Percentiles rank a stretch among this genome's conserved stretches.
These are phyloP conservation scores for Hypoxylon perforatum DNA, from an alignment of 495 filamentous ascomycete genomes.

Conservation along the genomic window DNA sequence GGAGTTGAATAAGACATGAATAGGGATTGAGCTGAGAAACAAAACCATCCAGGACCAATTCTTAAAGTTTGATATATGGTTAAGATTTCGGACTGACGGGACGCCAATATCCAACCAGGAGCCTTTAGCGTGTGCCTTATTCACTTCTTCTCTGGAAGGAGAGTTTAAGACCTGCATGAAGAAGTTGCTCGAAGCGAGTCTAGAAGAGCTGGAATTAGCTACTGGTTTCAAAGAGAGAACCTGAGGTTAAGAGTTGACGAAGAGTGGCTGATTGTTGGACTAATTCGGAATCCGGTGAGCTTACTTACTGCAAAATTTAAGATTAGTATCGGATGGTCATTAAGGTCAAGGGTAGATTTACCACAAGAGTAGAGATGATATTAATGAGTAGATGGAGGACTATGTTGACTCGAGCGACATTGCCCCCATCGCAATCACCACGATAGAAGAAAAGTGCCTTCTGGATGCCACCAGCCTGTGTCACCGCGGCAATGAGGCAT, in stretches of 20 bases:
- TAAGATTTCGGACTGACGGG: slow-evolving; percentile 52
- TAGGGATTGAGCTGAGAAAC: slow-evolving; percentile 43
- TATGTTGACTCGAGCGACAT: slow-evolving; percentile 26
- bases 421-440: slow-evolving; percentile 24
- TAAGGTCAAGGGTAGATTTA: slow-evolving; percentile 13
- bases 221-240: too few relatives aligned
- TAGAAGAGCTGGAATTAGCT: too few relatives aligned
- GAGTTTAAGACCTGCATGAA: slow-evolving; percentile 55
- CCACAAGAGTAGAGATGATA: slow-evolving; percentile 37
- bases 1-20: slow-evolving; percentile 47
- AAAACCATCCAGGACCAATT: slow-evolving; percentile 38
- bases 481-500: slow-evolving; percentile 18
- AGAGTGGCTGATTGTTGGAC: too few relatives aligned
- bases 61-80: slow-evolving; percentile 37
- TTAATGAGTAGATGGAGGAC: slow-evolving; percentile 40
- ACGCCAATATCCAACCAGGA: slow-evolving; percentile 57
- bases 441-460: slow-evolving; percentile 32
- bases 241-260: too few relatives aligned
- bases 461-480: slow-evolving; percentile 8
- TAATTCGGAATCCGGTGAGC: too few relatives aligned
- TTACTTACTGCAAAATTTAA: too few relatives aligned
- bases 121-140: slow-evolving; percentile 47
- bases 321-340: slow-evolving; percentile 12
- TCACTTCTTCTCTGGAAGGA: slow-evolving; percentile 54
- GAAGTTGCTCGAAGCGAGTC: slow-evolving; percentile 48